Conservation (phyloP, 352 stramenopile genomes). For the Pythium scleroteichum region DNA sequence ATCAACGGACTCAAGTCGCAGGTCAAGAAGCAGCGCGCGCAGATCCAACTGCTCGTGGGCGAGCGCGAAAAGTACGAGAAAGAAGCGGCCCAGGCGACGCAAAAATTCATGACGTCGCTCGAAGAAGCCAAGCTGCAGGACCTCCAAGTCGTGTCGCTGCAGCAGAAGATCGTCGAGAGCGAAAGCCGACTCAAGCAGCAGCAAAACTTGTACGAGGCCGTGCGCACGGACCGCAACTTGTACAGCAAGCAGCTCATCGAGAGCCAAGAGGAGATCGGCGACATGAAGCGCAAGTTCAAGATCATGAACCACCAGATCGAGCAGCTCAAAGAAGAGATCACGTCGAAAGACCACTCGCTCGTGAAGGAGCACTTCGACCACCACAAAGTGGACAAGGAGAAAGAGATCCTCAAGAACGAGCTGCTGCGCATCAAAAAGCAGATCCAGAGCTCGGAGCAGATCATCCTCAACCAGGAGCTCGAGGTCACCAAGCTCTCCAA, state of each 20-base stretch:
- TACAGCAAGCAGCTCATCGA: conserved; percentile 97
- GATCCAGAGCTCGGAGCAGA: conserved; percentile 87
- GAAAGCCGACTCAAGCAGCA: conserved; percentile 93
- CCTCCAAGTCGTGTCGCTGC: conserved; percentile 63
- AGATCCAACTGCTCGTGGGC: conserved; percentile 83
- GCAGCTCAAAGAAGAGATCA: conserved; percentile 96
- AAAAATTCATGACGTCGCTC: conserved; percentile 83
- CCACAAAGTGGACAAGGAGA: conserved; percentile 93
- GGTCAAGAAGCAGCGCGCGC: conserved; percentile 74
- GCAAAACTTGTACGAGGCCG: conserved; percentile 94
- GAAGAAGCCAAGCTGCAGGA: conserved; percentile 83
- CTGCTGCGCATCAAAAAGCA: conserved; percentile 91
- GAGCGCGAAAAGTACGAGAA: conserved; percentile 90
- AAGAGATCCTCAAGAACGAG: conserved; percentile 89
- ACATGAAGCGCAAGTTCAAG: conserved; percentile 98
- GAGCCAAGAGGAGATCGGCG: conserved; percentile 93
- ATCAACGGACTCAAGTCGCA: conserved; percentile 81
- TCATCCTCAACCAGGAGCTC: conserved; percentile 86
- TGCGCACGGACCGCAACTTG: conserved; percentile 93
- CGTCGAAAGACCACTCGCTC: conserved; percentile 88
- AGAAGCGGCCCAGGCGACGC: conserved; percentile 73
- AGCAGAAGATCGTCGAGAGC: conserved; percentile 78
- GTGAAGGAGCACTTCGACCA: conserved; percentile 95
- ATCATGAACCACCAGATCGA: conserved; percentile 96
- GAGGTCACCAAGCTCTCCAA: conserved; percentile 78